A percentile compares a stretch with the other conserved stretches of the same genome.
Conservation (phyloP, 1,139 yeast genomes). For the Protomyces lactucae-debilis region DNA sequence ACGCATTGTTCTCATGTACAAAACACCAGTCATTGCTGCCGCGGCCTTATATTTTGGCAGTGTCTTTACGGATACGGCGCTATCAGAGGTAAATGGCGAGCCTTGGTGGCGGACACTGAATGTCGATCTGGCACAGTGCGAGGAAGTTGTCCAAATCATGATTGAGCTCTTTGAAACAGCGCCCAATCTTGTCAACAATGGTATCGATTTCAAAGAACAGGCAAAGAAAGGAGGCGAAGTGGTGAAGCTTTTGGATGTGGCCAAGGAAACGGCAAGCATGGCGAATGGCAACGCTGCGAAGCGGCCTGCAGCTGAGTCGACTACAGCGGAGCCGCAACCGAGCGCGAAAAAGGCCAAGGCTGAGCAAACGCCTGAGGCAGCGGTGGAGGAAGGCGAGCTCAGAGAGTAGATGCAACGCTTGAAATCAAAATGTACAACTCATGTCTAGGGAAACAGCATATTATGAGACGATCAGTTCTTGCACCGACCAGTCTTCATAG, state of each 20-base stretch:
- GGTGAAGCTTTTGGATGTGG: slow-evolving; percentile 8
- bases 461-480: slow-evolving; percentile 87
- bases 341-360: not conserved
- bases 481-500: slow-evolving; percentile 98
- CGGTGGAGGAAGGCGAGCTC: not conserved
- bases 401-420: not conserved
- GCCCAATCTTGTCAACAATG: slow-evolving; percentile 17
- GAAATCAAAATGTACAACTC: not conserved
- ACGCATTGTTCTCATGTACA: slow-evolving; percentile 38
- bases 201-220: slow-evolving; percentile 19
- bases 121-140: slow-evolving; percentile 35
- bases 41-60: slow-evolving; percentile 43
- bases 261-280: not conserved
- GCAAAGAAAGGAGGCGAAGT: slow-evolving; percentile 16
- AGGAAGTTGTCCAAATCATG: slow-evolving; percentile 36
- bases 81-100: slow-evolving; percentile 30
- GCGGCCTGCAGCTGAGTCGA: not conserved
- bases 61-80: slow-evolving; percentile 31
- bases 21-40: slow-evolving; percentile 40
- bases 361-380: not conserved
- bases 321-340: not conserved
- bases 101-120: slow-evolving; percentile 37
- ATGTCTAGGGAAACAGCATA: slow-evolving; percentile 36
- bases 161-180: slow-evolving; percentile 37
- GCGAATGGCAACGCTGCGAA: not conserved